Base-by-base conservation (phyloP, 345 rosid species). In the Clarkia xantiana region DNA sequence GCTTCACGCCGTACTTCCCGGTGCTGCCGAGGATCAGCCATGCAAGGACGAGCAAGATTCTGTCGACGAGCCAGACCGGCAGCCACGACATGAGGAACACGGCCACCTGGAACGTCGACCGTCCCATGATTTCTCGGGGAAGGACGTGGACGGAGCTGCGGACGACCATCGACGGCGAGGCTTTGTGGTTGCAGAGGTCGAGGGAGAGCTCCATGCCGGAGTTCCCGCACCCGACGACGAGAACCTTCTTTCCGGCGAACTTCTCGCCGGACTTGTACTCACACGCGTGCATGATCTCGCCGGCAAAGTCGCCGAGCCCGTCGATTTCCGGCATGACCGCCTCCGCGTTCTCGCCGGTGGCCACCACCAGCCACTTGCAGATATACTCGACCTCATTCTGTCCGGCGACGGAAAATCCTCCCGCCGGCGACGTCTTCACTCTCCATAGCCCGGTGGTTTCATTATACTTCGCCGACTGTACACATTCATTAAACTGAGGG, bases 201-300 rank as follows among this genome's bases (percentile, higher is more conserved):
- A 90, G 93, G 51, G 97, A 83, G 43, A 90, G 64, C 47, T 90
- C 97, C 96, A 90, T 83, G 59, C 96, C 97, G 4, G 97, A 90
- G 64, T 90, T 90, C 7, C 97, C 97, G 54, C 94, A 77, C 1
- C 97, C 97, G 4, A 90, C 86, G 23, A 90, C 97, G 0, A 90
- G 70, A 1, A 86, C 94, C 44, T 72, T 65, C 66, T 90, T 73
- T 34, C 80, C 82, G 38, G 52, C 43, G 54, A 72, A 86, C 44
- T 72, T 74, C 49, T 80, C 71, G 0, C 96, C 97, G 47, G 94
- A 86, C 65, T 86, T 90, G 56, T 90, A 90, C 0, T 74, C 74
- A 41, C 76, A 62, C 10, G 77, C 78, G 49, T 90, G 96, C 14
- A 76, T 44, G 23, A 90, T 81, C 39, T 86, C 80, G 2, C 96